These are phyloP conservation scores for Blechomonas ayalai DNA, from an alignment of 208 protist species.

Conservation along the genomic window DNA sequence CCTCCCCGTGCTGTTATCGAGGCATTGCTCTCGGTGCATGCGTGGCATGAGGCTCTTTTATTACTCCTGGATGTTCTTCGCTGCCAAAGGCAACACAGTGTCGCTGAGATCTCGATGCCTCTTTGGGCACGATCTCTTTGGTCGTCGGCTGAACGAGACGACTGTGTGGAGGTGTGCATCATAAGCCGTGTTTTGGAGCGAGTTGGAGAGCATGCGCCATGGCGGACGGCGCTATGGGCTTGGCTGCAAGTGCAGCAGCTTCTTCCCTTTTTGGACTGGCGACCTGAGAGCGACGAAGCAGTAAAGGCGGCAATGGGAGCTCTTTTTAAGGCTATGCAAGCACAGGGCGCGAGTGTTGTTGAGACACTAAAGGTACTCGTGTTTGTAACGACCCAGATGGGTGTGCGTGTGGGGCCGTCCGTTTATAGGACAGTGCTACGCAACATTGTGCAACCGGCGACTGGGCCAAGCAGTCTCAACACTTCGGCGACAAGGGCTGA, in stretches of 20 bases:
- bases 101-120: no score
- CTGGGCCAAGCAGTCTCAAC: neutral
- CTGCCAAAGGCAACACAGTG: no score
- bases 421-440: neutral
- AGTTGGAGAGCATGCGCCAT: slow-evolving; percentile 12
- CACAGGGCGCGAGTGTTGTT: slow-evolving; percentile 13
- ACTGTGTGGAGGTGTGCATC: slow-evolving; percentile 4
- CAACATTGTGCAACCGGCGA: slow-evolving; percentile 2
- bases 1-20: no score
- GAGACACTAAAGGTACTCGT: slow-evolving; percentile 12
- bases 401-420: neutral
- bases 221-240: slow-evolving; percentile 17
- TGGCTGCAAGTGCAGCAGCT: slow-evolving; percentile 13
- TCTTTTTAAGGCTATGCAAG: slow-evolving; percentile 16
- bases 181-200: slow-evolving; percentile 12
- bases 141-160: no score
- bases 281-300: neutral
- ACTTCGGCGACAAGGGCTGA: slow-evolving; percentile 13
- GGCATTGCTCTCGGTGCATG: no score
- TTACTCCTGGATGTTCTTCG: no score
- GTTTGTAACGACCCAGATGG: slow-evolving; percentile 7
- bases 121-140: no score
- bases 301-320: neutral
- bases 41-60: no score
- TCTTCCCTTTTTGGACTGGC: slow-evolving; percentile 11